Conservation (phyloP, 805 yeast species). For the Yamadazyma laniorum region DNA sequence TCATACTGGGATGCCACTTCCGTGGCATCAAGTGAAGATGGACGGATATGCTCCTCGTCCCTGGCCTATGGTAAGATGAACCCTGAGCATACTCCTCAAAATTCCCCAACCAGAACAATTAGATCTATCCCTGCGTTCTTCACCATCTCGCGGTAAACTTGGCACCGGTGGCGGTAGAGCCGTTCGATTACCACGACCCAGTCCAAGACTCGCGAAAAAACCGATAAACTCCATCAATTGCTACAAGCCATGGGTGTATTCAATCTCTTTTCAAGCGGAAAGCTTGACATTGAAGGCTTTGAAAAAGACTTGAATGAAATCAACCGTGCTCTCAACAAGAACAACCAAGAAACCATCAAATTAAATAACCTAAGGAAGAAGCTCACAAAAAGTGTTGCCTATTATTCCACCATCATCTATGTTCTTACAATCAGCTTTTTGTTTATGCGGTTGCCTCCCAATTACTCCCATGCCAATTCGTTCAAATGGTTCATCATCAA, state of each 20-base stretch:
- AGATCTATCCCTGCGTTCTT: no score
- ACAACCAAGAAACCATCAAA: slow-evolving; percentile 24
- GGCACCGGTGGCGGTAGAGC: no score
- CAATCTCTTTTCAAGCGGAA: slow-evolving; percentile 21
- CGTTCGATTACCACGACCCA: no score
- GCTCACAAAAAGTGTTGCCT: slow-evolving; percentile 11
- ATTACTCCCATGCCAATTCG: slow-evolving; percentile 16
- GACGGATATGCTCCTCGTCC: no score
- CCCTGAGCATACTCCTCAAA: no score
- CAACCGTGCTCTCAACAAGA: slow-evolving; percentile 24
- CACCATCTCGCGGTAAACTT: no score
- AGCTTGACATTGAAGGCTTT: slow-evolving; percentile 30
- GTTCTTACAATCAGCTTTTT: slow-evolving; percentile 19
- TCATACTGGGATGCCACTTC: no score
- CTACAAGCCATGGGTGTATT: slow-evolving; percentile 27
- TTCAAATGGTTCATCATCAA: slow-evolving; percentile 24
- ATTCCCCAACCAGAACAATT: no score
- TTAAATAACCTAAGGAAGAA: slow-evolving; percentile 19
- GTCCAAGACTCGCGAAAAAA: no score
- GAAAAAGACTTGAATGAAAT: slow-evolving; percentile 34
- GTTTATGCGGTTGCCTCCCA: slow-evolving; percentile 15
- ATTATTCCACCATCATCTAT: slow-evolving; percentile 22
- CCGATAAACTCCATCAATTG: no score
- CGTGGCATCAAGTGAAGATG: no score
- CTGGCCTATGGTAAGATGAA: no score